Evolutionary conservation across 257 asterid species (phyloP).

Genomic region (Przewalskia tangutica): DNA sequence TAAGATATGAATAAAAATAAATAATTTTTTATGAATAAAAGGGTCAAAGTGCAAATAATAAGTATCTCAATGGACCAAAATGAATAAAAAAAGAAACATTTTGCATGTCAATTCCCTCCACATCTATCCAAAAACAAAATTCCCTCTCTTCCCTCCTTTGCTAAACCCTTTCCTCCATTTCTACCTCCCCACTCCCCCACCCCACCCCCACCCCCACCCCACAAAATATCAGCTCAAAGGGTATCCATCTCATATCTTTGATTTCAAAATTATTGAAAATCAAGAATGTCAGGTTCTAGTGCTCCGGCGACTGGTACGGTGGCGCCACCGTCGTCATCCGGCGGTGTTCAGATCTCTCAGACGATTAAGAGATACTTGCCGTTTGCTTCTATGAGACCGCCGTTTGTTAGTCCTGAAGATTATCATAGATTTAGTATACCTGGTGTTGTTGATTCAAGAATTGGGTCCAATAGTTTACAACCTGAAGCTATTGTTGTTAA

Average conservation of each 20-base stretch:
- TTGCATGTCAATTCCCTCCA: conserved; percentile 62
- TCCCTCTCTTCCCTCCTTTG: conserved; percentile 86
- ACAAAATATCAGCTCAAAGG: background rate
- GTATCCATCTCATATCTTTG: background rate
- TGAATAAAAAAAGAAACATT: background rate
- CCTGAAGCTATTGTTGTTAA: conserved; percentile 45
- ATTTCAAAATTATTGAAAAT: too few species aligned
- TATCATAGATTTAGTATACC: conserved; percentile 43
- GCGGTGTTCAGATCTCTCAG: conserved; percentile 31
- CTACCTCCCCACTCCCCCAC: conserved; percentile 5
- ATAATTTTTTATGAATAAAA: background rate
- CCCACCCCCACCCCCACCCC: background rate
- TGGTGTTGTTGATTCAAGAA: background rate
- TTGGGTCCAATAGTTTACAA: background rate
- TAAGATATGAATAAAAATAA: too few species aligned
- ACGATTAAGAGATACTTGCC: conserved; percentile 68
- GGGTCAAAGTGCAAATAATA: background rate
- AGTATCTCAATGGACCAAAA: conserved; percentile 8
- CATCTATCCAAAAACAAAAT: conserved; percentile 79
- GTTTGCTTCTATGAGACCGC: conserved; percentile 73
- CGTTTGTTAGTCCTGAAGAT: conserved; percentile 53
- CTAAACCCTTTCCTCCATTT: conserved; percentile 1
- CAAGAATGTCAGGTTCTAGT: conserved; percentile 38
- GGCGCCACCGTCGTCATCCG: conserved; percentile 26
- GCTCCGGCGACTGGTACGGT: conserved; percentile 35